These are phyloP conservation scores for Glaciozyma martinii DNA, from an alignment of 768 basidiomycete genomes.

Conservation along the genomic window DNA sequence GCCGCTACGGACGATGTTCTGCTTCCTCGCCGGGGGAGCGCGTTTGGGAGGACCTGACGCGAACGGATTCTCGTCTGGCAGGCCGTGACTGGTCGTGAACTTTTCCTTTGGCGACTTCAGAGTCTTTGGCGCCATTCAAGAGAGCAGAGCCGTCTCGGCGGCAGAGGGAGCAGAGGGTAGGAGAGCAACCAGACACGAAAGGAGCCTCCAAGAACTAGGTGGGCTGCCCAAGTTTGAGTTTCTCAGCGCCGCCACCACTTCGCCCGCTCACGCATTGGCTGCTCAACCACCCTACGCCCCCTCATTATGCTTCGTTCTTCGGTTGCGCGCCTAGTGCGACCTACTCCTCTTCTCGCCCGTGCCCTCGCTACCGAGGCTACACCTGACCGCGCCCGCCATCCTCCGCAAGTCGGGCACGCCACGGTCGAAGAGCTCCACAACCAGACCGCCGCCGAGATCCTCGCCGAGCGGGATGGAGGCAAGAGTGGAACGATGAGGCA, in stretches of 20 bases:
- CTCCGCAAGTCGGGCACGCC: constrained; percentile 4
- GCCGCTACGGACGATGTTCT: constrained; percentile 20
- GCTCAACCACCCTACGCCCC: too few relatives aligned
- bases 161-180: too few relatives aligned
- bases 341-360: neutral
- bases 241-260: too few relatives aligned
- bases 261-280: too few relatives aligned
- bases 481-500: constrained; percentile 59
- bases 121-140: neutral
- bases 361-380: constrained; percentile 17
- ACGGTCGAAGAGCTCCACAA: constrained; percentile 77
- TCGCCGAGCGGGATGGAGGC: constrained; percentile 50
- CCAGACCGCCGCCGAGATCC: constrained; percentile 65
- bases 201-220: too few relatives aligned
- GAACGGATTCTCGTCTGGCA: neutral
- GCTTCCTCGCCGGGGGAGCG: neutral
- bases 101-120: neutral
- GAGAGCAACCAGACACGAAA: too few relatives aligned
- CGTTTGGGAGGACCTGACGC: neutral
- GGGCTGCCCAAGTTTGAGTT: too few relatives aligned
- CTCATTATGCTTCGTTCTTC: too few relatives aligned
- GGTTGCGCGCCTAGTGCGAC: too few relatives aligned
- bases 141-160: too few relatives aligned
- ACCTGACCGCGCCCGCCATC: neutral
- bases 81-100: neutral